A percentile compares a stretch with the other conserved stretches of the same genome.
Conservation (phyloP, 2,329 filamentous ascomycete species). For the Alternaria dauci region DNA sequence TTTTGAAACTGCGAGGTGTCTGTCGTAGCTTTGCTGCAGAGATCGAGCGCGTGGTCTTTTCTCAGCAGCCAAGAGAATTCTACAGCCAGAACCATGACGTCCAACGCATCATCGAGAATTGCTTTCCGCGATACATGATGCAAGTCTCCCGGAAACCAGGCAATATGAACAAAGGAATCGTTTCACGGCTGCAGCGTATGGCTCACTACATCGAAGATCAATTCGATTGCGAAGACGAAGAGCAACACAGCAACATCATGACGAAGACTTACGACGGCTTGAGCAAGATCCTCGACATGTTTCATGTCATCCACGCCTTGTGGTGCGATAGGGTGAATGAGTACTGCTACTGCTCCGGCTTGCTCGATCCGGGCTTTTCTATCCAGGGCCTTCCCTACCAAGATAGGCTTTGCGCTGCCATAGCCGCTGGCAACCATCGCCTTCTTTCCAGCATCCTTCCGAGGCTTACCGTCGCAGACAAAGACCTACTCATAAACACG, state of each 20-base stretch:
- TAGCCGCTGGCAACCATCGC: background rate
- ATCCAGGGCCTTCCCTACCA: background rate
- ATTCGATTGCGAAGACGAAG: background rate
- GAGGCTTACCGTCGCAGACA: background rate
- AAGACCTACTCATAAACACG: accelerated
- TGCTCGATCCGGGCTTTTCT: background rate
- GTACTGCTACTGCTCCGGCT: background rate
- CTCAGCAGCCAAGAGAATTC: background rate
- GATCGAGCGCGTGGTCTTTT: background rate
- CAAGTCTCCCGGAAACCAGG: background rate
- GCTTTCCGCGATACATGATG: background rate
- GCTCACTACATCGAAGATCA: background rate
- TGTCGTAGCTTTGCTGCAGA: background rate
- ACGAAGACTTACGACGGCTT: background rate
- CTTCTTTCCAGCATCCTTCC: background rate
- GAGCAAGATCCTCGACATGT: background rate
- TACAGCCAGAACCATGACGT: background rate
- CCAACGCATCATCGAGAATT: background rate
- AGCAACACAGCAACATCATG: background rate
- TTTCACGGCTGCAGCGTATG: background rate
- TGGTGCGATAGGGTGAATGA: background rate
- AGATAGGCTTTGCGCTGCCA: background rate
- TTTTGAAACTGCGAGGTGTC: background rate
- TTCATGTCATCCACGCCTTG: background rate
- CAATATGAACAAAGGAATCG: background rate